These are phyloP conservation scores for Termitomyces sp. DNA, from an alignment of 768 basidiomycete genomes.

Conservation along the genomic window DNA sequence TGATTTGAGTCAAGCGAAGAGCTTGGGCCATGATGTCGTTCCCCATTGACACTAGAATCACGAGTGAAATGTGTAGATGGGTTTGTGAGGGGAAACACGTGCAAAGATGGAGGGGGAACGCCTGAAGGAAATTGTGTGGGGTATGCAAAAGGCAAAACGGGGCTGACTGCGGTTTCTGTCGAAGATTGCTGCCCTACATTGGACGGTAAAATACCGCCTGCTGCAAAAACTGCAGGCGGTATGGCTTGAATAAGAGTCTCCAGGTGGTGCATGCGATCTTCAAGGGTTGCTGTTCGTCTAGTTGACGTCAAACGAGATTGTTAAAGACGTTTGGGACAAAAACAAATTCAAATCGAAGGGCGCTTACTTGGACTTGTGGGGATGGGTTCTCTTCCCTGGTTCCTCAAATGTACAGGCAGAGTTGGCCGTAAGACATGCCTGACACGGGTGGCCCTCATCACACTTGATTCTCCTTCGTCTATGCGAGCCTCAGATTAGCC, in stretches of 20 bases:
- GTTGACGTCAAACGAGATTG: conserved; percentile 5
- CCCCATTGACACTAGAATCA: conserved; percentile 31
- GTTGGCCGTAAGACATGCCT: conserved; percentile 78
- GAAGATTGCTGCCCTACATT: conserved; percentile 25
- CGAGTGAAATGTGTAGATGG: conserved; percentile 73
- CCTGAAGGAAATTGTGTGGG: conserved; percentile 37
- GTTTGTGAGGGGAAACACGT: conserved; percentile 73
- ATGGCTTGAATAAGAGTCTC: conserved; percentile 83
- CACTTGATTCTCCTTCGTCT: conserved; percentile 84
- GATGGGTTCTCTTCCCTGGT: conserved; percentile 78
- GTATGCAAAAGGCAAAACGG: conserved; percentile 22
- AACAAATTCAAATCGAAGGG: conserved; percentile 1
- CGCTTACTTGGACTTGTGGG: conserved; percentile 82
- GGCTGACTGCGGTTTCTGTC: conserved; percentile 19
- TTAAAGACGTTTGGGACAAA: not conserved
- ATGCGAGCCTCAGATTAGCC: conserved; percentile 3
- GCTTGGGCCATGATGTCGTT: conserved; percentile 34
- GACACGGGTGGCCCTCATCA: conserved; percentile 86
- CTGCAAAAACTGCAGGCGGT: conserved; percentile 72
- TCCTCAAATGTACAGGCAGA: conserved; percentile 86
- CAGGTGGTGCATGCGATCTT: conserved; percentile 85
- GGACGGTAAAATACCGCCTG: conserved; percentile 36
- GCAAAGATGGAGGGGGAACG: conserved; percentile 74
- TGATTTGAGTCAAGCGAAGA: conserved; percentile 34
- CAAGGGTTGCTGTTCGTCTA: conserved; percentile 76